phyloP scores from a whole-genome alignment of 1,284 basidiomycete genomes.

The Grifola frondosa region DNA sequence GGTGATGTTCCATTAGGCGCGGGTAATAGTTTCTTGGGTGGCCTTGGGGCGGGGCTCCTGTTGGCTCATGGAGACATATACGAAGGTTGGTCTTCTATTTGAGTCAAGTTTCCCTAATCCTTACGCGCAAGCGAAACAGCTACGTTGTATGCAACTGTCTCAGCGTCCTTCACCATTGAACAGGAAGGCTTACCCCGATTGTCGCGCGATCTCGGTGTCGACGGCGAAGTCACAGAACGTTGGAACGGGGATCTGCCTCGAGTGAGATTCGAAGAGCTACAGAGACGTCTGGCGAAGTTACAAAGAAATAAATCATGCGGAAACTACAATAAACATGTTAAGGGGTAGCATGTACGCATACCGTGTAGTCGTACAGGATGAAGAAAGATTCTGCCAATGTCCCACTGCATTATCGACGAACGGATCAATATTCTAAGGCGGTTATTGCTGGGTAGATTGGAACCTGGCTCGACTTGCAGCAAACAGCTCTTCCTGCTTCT shows the following conservation, averaged over 20 bases:
- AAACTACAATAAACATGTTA: conserved; percentile 23
- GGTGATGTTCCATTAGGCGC: conserved; percentile 54
- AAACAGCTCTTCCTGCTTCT: conserved; percentile 89
- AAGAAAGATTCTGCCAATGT: conserved; percentile 20
- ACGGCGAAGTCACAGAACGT: conserved; percentile 32
- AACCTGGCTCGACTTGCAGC: conserved; percentile 82
- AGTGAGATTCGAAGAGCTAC: conserved; percentile 53
- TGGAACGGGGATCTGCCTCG: conserved; percentile 75
- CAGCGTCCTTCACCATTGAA: conserved; percentile 83
- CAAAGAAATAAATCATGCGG: conserved; percentile 28
- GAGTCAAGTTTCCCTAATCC: not conserved
- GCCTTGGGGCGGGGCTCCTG: conserved; percentile 72
- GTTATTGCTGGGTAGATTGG: conserved; percentile 45
- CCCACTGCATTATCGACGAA: conserved; percentile 9
- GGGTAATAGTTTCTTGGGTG: conserved; percentile 87
- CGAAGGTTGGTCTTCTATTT: conserved; percentile 50
- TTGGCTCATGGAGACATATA: conserved; percentile 58
- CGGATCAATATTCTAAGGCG: not conserved
- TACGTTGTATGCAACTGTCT: conserved; percentile 69
- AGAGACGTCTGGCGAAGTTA: conserved; percentile 22
- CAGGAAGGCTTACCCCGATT: conserved; percentile 72
- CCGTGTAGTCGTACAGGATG: conserved; percentile 11
- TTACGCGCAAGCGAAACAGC: conserved; percentile 42
- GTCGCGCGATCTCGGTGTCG: conserved; percentile 21
- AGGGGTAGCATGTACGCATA: conserved; percentile 13